phyloP scores from a whole-genome alignment of 305 asterid species.

The Ilex paraguariensis region DNA sequence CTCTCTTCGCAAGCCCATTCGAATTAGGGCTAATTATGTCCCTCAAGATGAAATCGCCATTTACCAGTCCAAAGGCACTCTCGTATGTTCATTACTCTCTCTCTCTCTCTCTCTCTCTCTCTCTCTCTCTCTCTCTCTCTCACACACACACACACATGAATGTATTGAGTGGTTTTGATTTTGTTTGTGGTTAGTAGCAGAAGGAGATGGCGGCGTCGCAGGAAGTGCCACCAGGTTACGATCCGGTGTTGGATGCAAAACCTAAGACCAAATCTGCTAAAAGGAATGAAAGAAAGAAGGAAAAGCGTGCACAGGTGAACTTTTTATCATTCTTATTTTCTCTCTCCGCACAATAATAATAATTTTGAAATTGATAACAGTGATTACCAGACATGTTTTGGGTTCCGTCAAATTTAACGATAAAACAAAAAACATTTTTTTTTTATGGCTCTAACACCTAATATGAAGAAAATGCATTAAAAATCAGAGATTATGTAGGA shows the following conservation, averaged over 20 bases:
- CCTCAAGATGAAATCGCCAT: constrained; percentile 93
- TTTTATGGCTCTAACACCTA: no score
- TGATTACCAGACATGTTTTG: no score
- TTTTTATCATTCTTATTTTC: no score
- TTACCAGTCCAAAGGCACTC: constrained; percentile 74
- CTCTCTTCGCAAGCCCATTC: constrained; percentile 69
- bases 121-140: no score
- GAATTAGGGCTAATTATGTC: constrained; percentile 70
- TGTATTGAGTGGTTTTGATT: constrained; percentile 6
- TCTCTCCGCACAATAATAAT: neutral
- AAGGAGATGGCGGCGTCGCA: constrained; percentile 62
- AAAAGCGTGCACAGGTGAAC: constrained; percentile 75
- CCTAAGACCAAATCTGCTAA: constrained; percentile 81
- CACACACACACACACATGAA: neutral
- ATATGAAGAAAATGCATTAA: no score
- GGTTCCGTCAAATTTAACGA: no score
- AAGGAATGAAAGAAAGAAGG: constrained; percentile 89
- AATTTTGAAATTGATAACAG: no score
- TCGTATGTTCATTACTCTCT: constrained; percentile 30
- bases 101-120: neutral
- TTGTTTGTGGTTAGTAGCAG: constrained; percentile 38
- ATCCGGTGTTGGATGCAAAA: constrained; percentile 39
- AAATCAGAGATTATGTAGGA: no score
- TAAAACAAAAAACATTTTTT: no score
- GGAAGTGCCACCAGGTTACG: constrained; percentile 82